phyloP scores from a whole-genome alignment of 139 green algal genomes.

The Micractinium sp. region DNA sequence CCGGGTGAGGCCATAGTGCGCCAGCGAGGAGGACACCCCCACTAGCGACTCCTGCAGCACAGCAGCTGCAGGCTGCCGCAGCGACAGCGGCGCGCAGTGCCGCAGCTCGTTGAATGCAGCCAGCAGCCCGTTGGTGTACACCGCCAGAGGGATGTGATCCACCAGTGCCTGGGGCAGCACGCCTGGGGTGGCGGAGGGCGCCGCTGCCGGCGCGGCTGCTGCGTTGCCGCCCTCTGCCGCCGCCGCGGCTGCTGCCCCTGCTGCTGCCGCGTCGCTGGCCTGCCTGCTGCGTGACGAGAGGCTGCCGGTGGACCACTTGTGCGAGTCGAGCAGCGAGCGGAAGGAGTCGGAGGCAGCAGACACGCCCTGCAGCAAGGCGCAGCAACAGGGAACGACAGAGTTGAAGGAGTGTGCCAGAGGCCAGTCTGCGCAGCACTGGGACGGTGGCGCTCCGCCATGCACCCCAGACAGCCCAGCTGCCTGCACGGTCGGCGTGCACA shows the following conservation, averaged over 20 bases:
- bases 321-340: conserved; percentile 72
- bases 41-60: conserved; percentile 61
- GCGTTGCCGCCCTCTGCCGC: neutral
- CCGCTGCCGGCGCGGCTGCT: neutral
- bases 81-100: conserved; percentile 80
- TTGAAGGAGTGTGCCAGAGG: neutral
- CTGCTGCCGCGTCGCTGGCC: neutral
- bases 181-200: neutral
- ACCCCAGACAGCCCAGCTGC: too few species aligned
- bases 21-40: conserved; percentile 57
- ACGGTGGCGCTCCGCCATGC: too few species aligned
- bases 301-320: conserved; percentile 87
- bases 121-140: conserved; percentile 92
- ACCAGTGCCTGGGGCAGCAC: conserved; percentile 85
- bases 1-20: conserved; percentile 64
- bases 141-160: conserved; percentile 90
- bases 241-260: conserved; percentile 8
- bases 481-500: neutral
- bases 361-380: conserved; percentile 8
- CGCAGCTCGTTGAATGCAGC: conserved; percentile 95
- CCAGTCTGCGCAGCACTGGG: neutral
- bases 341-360: conserved; percentile 75
- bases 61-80: conserved; percentile 35
- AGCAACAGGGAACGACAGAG: neutral
- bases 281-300: conserved; percentile 38